Evolutionary conservation across 192 early-diverging fungal genomes (phyloP).

Genomic region (Spinellus fusiger): DNA sequence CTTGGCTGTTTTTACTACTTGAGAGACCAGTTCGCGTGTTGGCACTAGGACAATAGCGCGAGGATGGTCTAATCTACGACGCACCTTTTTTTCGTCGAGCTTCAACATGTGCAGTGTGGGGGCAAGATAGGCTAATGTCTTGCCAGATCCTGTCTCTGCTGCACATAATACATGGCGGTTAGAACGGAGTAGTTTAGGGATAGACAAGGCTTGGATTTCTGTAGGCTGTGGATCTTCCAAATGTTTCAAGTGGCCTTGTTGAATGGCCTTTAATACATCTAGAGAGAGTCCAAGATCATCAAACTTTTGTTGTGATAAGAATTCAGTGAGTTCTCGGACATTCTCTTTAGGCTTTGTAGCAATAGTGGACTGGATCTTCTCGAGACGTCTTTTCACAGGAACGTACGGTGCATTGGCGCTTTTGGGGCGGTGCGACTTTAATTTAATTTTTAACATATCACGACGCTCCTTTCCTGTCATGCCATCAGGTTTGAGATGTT

Average conservation of each 20-base stretch:
- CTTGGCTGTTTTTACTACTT: constrained; percentile 74
- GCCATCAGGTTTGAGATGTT: constrained; percentile 31
- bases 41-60: constrained; percentile 84
- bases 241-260: constrained; percentile 13
- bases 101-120: constrained; percentile 77
- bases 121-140: constrained; percentile 83
- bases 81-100: constrained; percentile 45
- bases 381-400: constrained; percentile 27
- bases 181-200: constrained; percentile 58
- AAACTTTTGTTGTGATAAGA: constrained; percentile 39
- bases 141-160: constrained; percentile 89
- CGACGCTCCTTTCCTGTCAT: constrained; percentile 31
- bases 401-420: constrained; percentile 18
- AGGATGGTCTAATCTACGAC: constrained; percentile 71
- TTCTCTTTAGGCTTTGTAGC: constrained; percentile 5
- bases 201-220: constrained; percentile 78
- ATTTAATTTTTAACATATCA: constrained; percentile 13
- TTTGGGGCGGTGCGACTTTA: constrained; percentile 7
- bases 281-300: constrained; percentile 56
- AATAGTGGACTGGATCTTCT: constrained; percentile 11
- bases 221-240: constrained; percentile 55
- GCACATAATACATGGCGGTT: constrained; percentile 60
- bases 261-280: constrained; percentile 46
- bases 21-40: constrained; percentile 79
- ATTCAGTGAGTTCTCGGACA: constrained; percentile 15